phyloP scores from a whole-genome alignment of 768 basidiomycete species.

The Fistulinella prunicolor region DNA sequence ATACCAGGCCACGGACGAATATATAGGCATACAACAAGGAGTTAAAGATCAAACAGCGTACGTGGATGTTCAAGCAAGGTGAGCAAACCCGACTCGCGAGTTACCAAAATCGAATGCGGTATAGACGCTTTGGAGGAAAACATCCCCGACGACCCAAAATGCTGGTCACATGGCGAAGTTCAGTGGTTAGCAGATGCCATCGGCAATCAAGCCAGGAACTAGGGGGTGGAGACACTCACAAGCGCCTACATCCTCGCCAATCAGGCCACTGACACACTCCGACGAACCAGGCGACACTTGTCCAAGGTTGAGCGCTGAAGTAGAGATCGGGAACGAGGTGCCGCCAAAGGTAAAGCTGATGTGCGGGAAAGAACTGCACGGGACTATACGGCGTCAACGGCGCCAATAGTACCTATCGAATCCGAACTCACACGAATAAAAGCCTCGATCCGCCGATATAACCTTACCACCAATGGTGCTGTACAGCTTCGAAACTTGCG shows the following conservation, averaged over 20 bases:
- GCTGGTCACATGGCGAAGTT: not conserved
- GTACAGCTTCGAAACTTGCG: not conserved
- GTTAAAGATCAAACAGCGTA: no score
- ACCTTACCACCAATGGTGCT: conserved; percentile 2
- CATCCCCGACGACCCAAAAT: conserved; percentile 34
- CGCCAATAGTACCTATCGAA: not conserved
- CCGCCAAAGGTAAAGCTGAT: conserved; percentile 39
- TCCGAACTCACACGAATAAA: conserved; percentile 29
- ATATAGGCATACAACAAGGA: no score
- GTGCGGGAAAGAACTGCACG: conserved; percentile 27
- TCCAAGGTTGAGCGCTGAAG: conserved; percentile 39
- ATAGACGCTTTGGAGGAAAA: conserved; percentile 44
- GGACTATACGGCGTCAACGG: conserved; percentile 12
- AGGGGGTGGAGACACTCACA: conserved; percentile 5
- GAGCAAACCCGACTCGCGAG: conserved; percentile 36
- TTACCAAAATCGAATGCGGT: conserved; percentile 39
- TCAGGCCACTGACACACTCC: conserved; percentile 32
- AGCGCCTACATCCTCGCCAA: conserved; percentile 2
- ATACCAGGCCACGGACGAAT: no score
- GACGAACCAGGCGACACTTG: conserved; percentile 15
- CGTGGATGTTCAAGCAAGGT: conserved; percentile 13
- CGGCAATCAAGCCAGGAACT: not conserved
- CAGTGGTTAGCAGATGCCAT: no score
- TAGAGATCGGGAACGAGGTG: conserved; percentile 31
- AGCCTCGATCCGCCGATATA: conserved; percentile 18